Percentiles rank a stretch among this genome's conserved stretches.
Conservation (phyloP, 2,329 filamentous ascomycete species). For the Monilinia vaccinii-corymbosi region DNA sequence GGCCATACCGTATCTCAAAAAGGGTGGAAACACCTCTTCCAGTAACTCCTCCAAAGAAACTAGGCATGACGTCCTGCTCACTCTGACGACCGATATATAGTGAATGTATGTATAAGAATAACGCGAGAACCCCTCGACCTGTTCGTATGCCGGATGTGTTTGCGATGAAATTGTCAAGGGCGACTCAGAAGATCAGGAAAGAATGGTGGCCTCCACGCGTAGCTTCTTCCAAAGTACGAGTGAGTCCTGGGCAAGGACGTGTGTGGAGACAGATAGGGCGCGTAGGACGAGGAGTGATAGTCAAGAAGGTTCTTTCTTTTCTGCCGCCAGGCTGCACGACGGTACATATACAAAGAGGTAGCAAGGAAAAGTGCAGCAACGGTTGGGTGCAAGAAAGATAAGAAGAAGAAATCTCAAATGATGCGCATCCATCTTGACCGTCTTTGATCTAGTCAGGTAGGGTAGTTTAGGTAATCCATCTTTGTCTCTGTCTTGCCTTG, state of each 20-base stretch:
- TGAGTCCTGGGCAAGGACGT: background rate
- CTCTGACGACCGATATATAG: background rate
- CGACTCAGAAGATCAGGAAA: background rate
- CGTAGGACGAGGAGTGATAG: background rate
- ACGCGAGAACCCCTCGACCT: background rate
- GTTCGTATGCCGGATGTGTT: background rate
- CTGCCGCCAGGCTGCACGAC: background rate
- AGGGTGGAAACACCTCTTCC: constrained; percentile 28
- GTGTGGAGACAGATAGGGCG: too few relatives aligned
- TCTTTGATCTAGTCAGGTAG: background rate
- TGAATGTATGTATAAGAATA: background rate
- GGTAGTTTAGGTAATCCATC: too few relatives aligned
- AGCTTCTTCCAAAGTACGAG: background rate
- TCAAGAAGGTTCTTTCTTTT: background rate
- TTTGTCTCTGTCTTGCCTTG: too few relatives aligned
- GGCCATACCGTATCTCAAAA: constrained; percentile 32
- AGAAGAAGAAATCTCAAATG: background rate
- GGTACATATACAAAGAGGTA: background rate
- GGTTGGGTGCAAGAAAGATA: background rate
- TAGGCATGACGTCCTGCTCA: constrained; percentile 23
- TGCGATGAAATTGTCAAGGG: background rate
- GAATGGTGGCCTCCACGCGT: background rate
- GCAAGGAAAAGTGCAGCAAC: background rate
- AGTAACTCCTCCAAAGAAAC: constrained; percentile 27
- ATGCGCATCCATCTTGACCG: background rate